Evolutionary conservation across 106 monocot genomes (phyloP).

Genomic region (Dioscorea alata): DNA sequence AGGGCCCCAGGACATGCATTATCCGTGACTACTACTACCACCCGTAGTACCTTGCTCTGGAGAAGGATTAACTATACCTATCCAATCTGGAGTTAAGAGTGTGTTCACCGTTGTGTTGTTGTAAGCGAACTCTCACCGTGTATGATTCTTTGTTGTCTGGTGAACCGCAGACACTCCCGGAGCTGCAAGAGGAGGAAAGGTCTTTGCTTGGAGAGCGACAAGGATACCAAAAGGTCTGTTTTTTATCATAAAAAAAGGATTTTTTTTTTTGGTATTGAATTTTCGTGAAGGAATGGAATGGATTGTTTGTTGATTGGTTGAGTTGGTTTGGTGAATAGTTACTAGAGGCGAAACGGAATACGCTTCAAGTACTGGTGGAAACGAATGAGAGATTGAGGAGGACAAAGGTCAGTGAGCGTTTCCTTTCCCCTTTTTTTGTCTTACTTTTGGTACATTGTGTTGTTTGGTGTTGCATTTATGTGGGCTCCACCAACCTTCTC

Average conservation of each 20-base stretch:
- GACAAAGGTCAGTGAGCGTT: neutral
- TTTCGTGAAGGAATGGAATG: neutral
- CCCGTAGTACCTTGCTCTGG: too few relatives aligned
- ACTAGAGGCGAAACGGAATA: neutral
- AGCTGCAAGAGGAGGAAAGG: neutral
- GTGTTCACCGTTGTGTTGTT: too few relatives aligned
- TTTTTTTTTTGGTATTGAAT: neutral
- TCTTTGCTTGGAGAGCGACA: neutral
- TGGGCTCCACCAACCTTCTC: too few relatives aligned
- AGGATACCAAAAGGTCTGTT: neutral
- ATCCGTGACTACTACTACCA: too few relatives aligned
- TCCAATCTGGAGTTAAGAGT: too few relatives aligned
- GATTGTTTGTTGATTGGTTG: neutral
- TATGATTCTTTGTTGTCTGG: neutral
- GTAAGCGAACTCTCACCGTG: too few relatives aligned
- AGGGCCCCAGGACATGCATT: too few relatives aligned
- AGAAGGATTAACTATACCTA: too few relatives aligned
- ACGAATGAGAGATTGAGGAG: neutral
- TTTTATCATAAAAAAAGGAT: neutral
- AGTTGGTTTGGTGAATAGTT: neutral
- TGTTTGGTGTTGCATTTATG: too few relatives aligned
- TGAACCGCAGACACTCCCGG: neutral
- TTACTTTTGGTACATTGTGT: too few relatives aligned
- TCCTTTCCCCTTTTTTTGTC: too few relatives aligned
- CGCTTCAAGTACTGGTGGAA: neutral